Conservation (phyloP, 73 alveolate species). For the Urostyla sp. region DNA sequence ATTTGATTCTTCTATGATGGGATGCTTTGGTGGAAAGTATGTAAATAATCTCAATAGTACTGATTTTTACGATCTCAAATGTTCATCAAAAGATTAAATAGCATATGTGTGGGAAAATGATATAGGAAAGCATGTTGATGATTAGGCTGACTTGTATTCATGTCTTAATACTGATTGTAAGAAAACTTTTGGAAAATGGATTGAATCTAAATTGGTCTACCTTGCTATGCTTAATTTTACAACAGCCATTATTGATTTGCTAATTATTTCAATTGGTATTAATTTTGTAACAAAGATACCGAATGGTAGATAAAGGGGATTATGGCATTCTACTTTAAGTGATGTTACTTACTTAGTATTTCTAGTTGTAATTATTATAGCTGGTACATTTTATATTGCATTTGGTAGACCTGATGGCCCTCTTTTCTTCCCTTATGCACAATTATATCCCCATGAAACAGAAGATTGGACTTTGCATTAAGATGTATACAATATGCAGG, state of each 20-base stretch:
- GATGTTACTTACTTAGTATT: background rate
- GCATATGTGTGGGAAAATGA: conserved; percentile 31
- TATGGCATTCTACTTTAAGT: conserved; percentile 22
- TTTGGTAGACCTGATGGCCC: background rate
- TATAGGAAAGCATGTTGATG: background rate
- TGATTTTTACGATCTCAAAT: conserved; percentile 16
- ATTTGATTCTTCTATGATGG: background rate
- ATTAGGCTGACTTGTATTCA: background rate
- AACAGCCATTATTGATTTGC: background rate
- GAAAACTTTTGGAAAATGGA: conserved; percentile 17
- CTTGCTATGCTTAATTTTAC: conserved; percentile 9
- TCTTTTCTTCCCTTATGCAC: conserved; percentile 4
- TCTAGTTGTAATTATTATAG: background rate
- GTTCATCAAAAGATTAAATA: conserved; percentile 16
- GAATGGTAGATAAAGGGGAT: background rate
- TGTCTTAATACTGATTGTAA: conserved; percentile 25
- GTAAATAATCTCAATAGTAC: background rate
- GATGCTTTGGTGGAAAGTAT: conserved; percentile 47
- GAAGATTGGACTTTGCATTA: background rate
- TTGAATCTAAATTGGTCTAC: background rate
- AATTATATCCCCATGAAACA: background rate
- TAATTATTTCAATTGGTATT: background rate
- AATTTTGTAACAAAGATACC: background rate
- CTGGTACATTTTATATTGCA: background rate
- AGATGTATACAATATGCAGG: background rate